Evolutionary conservation across 2,329 filamentous ascomycete genomes (phyloP).

Genomic region (Penicillium sp.): DNA sequence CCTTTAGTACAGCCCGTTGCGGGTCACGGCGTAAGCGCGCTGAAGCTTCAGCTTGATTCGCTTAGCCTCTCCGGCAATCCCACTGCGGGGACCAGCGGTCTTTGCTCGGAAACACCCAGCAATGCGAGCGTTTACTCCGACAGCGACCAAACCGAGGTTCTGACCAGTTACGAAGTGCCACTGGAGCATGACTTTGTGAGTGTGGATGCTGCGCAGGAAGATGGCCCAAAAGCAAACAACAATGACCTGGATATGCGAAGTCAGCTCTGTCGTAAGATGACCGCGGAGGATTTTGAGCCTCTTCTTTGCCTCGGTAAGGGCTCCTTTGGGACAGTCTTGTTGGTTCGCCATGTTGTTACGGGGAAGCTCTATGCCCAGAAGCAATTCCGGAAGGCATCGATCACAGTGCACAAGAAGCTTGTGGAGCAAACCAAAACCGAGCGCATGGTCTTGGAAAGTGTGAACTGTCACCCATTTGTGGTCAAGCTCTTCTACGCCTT

Average conservation of each 20-base stretch:
- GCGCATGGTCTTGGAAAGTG: constrained; percentile 85
- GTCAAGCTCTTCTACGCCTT: constrained; percentile 98
- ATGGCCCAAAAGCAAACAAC: constrained; percentile 19
- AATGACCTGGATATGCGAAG: constrained; percentile 53
- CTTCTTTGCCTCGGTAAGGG: constrained; percentile 92
- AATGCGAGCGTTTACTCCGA: constrained; percentile 57
- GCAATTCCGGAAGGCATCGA: constrained; percentile 93
- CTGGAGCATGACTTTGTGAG: constrained; percentile 82
- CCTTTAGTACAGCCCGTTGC: constrained; percentile 48
- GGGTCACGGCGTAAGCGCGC: constrained; percentile 68
- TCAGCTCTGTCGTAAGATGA: constrained; percentile 70
- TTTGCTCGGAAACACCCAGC: constrained; percentile 45
- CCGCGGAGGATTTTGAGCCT: constrained; percentile 80
- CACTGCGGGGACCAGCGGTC: constrained; percentile 50
- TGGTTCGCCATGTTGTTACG: constrained; percentile 83
- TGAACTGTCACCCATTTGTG: constrained; percentile 94
- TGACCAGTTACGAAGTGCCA: constrained; percentile 76
- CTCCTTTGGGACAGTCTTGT: constrained; percentile 86
- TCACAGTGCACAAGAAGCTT: constrained; percentile 91
- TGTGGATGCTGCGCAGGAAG: constrained; percentile 42
- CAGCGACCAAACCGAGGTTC: constrained; percentile 62
- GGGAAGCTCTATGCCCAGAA: constrained; percentile 94
- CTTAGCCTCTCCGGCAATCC: constrained; percentile 61
- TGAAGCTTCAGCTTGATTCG: constrained; percentile 75
- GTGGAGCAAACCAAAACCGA: constrained; percentile 98